Evolutionary conservation across 2,329 filamentous ascomycete species (phyloP).

Genomic region (Niveomyces coronatus): DNA sequence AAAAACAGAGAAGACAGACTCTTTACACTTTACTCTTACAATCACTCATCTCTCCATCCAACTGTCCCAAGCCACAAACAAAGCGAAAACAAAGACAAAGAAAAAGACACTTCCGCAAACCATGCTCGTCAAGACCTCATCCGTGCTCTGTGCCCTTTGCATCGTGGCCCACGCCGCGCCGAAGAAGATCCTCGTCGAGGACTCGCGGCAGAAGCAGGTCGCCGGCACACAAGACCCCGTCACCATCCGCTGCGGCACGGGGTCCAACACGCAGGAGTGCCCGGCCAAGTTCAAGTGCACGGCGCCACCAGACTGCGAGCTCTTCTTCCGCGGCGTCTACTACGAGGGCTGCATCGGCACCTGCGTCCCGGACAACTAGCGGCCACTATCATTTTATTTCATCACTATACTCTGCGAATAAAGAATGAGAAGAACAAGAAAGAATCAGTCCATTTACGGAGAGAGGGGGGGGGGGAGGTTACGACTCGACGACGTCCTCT

Average conservation of each 20-base stretch:
- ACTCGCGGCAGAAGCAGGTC: neutral
- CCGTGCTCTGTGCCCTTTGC: neutral
- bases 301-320: slow-evolving; percentile 6
- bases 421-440: neutral
- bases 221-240: neutral
- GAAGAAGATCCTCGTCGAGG: neutral
- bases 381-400: neutral
- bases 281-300: slow-evolving; percentile 6
- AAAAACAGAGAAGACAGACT: no score
- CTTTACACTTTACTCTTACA: no score
- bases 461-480: no score
- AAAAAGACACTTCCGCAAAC: neutral
- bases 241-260: slow-evolving; percentile 9
- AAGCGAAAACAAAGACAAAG: neutral
- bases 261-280: slow-evolving; percentile 7
- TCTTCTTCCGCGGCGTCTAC: slow-evolving; percentile 6
- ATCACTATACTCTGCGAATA: no score
- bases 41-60: no score
- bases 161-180: slow-evolving; percentile 1
- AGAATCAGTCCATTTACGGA: neutral
- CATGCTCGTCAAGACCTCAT: slow-evolving; percentile 3
- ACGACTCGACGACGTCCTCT: no score
- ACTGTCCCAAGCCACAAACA: neutral
- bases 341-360: slow-evolving; percentile 9
- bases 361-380: slow-evolving; percentile 5